A percentile compares a stretch with the other conserved stretches of the same genome.
Evolutionary conservation across 352 stramenopile genomes (phyloP).

Genomic region (Detonula confervacea): DNA sequence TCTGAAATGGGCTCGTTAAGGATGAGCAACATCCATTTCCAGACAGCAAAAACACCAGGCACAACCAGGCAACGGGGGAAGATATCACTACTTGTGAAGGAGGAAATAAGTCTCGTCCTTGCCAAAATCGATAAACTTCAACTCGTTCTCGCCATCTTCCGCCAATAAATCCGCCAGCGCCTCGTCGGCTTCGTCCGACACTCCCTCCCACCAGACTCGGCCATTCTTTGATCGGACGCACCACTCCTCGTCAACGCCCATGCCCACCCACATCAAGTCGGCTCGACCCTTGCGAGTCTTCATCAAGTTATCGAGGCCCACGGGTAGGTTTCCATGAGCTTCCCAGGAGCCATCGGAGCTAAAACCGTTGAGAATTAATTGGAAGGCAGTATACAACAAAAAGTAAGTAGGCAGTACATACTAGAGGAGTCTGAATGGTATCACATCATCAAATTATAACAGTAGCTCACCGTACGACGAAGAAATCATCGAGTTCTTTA

Average conservation of each 20-base stretch:
- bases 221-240: conserved; percentile 73
- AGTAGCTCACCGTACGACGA: conserved; percentile 74
- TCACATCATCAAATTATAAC: too few relatives aligned
- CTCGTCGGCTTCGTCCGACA: conserved; percentile 63
- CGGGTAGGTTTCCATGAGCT: conserved; percentile 61
- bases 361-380: too few relatives aligned
- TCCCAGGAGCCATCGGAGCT: conserved; percentile 79
- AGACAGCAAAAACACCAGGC: not conserved
- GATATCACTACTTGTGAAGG: conserved; percentile 30
- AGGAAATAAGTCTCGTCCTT: conserved; percentile 73
- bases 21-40: not conserved
- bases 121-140: conserved; percentile 79
- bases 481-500: conserved; percentile 68
- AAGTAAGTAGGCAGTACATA: too few relatives aligned
- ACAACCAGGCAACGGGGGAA: too few relatives aligned
- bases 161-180: conserved; percentile 57
- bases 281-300: conserved; percentile 42
- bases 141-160: conserved; percentile 46
- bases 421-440: too few relatives aligned
- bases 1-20: not conserved
- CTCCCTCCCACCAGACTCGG: conserved; percentile 76
- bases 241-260: conserved; percentile 74
- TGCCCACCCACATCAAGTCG: conserved; percentile 67
- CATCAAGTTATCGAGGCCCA: conserved; percentile 64
- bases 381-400: too few relatives aligned